Evolutionary conservation across 2,329 filamentous ascomycete genomes (phyloP), one percentile per base, ranked within the genome.

Genomic region (Colletotrichum sp.): DNA sequence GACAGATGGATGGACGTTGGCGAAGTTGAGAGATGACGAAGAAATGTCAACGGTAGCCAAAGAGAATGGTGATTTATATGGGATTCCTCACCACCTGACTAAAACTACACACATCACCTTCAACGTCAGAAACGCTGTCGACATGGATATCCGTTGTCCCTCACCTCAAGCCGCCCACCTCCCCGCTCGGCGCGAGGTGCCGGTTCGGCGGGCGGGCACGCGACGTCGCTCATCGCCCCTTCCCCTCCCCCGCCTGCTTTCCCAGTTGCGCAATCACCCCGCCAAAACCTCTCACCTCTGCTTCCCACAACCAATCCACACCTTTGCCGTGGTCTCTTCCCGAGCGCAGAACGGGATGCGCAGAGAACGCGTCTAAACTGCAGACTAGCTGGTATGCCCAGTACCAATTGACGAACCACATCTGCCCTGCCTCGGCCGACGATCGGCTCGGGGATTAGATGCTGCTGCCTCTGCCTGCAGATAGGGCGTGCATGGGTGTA

Each of bases 361-460:
- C 15, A 59, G 26, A 28, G n/a, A 24, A 18, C 1, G 21, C 28
- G 18, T 28, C 24, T 52, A 24, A 59, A n/a, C 3, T 18, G 55
- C 55, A 26, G 24, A 28, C 55, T 16, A 59, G 55, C 24, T 59
- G n/a, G 0, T 13, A 1, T 16, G 8, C 52, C 3, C 24, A 6
- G 8, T 5, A 12, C 21, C 26, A 28, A 28, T 60, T 32, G 5
- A 28, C 57, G 16, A 8, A 32, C 16, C n/a, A 60, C 1, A 60
- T 30, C 28, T 60, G 26, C 44, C 12, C n/a, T 52, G 44, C n/a
- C 44, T 59, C 49, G 63, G 64, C 63, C 49, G 49, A 60, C 21
- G 49, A 59, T 75, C 55, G 62, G 68, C 68, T 75, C 55, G 68
- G 68, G 30, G 60, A 34, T 72, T 63, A 39, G 52, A n/a, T 16